Conservation (phyloP, 495 filamentous ascomycete species). For the Aspergillus homomorphus region DNA sequence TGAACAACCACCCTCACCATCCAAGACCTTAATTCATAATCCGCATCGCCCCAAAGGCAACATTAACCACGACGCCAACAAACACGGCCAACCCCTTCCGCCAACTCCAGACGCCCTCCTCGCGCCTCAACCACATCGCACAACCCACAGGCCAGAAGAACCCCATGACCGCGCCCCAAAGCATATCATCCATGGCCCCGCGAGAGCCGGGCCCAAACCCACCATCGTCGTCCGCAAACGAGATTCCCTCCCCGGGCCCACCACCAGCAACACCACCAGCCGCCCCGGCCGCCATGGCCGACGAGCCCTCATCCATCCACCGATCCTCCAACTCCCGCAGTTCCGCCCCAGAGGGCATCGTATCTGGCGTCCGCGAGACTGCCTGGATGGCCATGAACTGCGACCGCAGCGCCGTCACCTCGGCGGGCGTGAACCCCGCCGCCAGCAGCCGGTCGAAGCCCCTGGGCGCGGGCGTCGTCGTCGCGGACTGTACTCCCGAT, state of each 20-base stretch:
- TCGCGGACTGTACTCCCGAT: constrained; percentile 20
- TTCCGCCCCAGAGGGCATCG: constrained; percentile 66
- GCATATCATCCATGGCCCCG: constrained; percentile 72
- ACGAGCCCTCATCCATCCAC: constrained; percentile 80
- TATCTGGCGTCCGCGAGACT: constrained; percentile 75
- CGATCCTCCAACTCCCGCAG: constrained; percentile 73
- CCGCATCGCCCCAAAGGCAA: constrained; percentile 65
- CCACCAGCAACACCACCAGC: constrained; percentile 1
- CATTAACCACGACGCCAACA: constrained; percentile 73
- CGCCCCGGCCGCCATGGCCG: constrained; percentile 36
- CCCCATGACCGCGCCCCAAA: constrained; percentile 83
- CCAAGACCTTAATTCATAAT: constrained; percentile 39
- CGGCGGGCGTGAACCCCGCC: constrained; percentile 73
- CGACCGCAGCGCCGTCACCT: constrained; percentile 75
- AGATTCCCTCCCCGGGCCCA: constrained; percentile 34
- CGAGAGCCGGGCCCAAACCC: constrained; percentile 43
- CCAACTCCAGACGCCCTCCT: constrained; percentile 84
- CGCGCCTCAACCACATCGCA: constrained; percentile 76
- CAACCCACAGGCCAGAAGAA: constrained; percentile 93
- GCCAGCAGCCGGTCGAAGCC: constrained; percentile 86
- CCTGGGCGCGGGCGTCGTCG: constrained; percentile 61
- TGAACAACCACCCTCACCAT: not conserved
- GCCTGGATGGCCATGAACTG: constrained; percentile 82
- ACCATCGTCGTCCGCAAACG: constrained; percentile 51
- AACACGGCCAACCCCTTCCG: constrained; percentile 79